A percentile compares a stretch with the other conserved stretches of the same genome.
These are phyloP conservation scores for Phytophthora kernoviae DNA, from an alignment of 352 stramenopile genomes.

Conservation along the genomic window DNA sequence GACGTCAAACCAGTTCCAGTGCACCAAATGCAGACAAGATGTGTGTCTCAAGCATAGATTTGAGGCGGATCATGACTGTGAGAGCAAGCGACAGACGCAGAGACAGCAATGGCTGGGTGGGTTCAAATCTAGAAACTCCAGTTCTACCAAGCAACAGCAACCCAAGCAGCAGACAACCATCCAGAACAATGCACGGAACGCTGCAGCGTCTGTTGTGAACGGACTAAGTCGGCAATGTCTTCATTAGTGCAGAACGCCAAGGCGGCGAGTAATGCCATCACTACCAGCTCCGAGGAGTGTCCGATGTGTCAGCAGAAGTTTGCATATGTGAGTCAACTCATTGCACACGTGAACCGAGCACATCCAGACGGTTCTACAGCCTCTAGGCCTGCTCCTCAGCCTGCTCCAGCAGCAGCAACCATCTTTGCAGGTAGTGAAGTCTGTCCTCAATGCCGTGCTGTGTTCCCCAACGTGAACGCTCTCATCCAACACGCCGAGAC, in stretches of 20 bases:
- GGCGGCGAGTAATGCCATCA: conserved; percentile 34
- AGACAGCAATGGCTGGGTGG: conserved; percentile 48
- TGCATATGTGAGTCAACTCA: conserved; percentile 69
- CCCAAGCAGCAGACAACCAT: conserved; percentile 27
- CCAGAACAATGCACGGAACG: conserved; percentile 36
- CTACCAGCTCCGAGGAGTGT: conserved; percentile 55
- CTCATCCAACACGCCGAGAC: conserved; percentile 72
- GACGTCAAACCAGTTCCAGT: conserved; percentile 76
- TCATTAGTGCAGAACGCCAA: conserved; percentile 58
- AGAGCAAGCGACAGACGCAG: conserved; percentile 33
- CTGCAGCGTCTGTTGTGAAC: conserved; percentile 37
- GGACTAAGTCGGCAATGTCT: conserved; percentile 49
- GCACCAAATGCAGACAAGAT: conserved; percentile 64
- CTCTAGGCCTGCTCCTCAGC: neutral
- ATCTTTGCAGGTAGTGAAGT: conserved; percentile 42
- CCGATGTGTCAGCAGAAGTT: conserved; percentile 82
- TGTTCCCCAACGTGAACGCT: conserved; percentile 55
- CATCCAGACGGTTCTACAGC: conserved; percentile 50
- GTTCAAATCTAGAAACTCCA: conserved; percentile 13
- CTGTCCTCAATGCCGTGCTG: conserved; percentile 69
- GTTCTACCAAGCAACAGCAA: conserved; percentile 15
- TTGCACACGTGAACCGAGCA: conserved; percentile 74
- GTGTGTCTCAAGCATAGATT: conserved; percentile 85
- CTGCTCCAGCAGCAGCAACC: conserved; percentile 6
- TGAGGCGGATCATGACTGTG: conserved; percentile 72